These are phyloP conservation scores for Ophiostoma quercus DNA, from an alignment of 2,329 filamentous ascomycete species.

Conservation along the genomic window DNA sequence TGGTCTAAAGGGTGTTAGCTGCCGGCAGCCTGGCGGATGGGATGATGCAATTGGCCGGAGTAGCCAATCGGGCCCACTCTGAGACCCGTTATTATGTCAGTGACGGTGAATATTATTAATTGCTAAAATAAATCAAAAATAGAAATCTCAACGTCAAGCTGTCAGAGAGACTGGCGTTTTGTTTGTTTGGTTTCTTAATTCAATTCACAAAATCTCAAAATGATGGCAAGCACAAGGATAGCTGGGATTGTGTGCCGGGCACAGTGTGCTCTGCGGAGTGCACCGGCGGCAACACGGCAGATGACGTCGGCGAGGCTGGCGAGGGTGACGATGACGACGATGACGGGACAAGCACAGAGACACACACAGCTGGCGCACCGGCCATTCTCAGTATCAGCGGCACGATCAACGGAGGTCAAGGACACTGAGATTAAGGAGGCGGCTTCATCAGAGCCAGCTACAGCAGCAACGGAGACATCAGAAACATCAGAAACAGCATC, in stretches of 20 bases:
- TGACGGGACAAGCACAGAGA: background rate
- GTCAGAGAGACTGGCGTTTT: too few species aligned
- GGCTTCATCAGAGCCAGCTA: background rate
- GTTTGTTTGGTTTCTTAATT: too few species aligned
- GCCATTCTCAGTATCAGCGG: background rate
- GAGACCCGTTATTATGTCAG: background rate
- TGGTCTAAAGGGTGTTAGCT: background rate
- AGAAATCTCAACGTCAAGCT: conserved; percentile 7
- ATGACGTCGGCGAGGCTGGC: background rate
- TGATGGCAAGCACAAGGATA: conserved; percentile 24
- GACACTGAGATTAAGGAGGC: background rate
- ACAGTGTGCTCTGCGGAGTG: conserved; percentile 12
- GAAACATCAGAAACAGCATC: background rate
- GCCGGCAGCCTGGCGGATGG: background rate
- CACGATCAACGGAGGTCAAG: background rate
- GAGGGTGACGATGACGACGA: background rate
- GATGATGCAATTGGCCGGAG: background rate
- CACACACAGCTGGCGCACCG: background rate
- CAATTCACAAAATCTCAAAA: background rate
- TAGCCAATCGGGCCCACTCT: background rate
- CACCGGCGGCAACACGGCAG: background rate
- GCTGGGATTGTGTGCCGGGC: conserved; percentile 18
- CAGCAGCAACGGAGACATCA: background rate
- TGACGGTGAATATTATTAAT: conserved; percentile 11
- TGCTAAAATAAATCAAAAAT: conserved; percentile 19